Percentiles rank a stretch among this genome's conserved stretches.
Evolutionary conservation across 139 green algal genomes (phyloP).

Genomic region (Tetratostichococcus sp.): DNA sequence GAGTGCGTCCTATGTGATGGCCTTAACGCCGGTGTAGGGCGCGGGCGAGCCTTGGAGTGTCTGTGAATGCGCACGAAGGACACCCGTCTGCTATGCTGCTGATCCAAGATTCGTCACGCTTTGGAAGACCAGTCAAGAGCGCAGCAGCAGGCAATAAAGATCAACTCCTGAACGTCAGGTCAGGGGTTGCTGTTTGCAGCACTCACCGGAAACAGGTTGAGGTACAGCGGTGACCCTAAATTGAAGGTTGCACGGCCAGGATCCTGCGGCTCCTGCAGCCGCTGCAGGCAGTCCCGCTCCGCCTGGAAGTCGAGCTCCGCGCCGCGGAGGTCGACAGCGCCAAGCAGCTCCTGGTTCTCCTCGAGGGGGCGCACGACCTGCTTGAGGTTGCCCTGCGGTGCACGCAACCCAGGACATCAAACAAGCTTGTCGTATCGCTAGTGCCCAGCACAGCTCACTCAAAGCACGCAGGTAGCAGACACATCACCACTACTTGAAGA

Average conservation of each 20-base stretch:
- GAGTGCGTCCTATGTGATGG: constrained; percentile 30
- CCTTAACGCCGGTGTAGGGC: constrained; percentile 53
- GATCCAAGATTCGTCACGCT: too few species aligned
- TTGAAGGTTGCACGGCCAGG: not conserved
- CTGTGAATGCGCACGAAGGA: constrained; percentile 13
- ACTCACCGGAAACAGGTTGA: constrained; percentile 1
- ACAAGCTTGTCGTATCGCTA: too few species aligned
- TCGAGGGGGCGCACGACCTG: constrained; percentile 10
- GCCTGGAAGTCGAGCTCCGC: constrained; percentile 21
- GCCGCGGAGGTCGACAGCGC: constrained; percentile 21
- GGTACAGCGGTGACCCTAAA: constrained; percentile 3
- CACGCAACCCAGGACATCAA: not conserved
- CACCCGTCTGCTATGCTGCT: too few species aligned
- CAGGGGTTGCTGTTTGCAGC: too few species aligned
- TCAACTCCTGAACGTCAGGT: too few species aligned
- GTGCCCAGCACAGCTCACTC: too few species aligned
- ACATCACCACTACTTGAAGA: too few species aligned
- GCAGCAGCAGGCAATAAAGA: too few species aligned
- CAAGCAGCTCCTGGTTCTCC: constrained; percentile 11
- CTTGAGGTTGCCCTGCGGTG: constrained; percentile 41
- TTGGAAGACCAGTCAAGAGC: too few species aligned
- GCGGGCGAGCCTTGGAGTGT: constrained; percentile 44
- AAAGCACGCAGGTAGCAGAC: too few species aligned
- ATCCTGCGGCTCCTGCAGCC: constrained; percentile 13
- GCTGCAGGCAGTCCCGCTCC: constrained; percentile 15